A percentile compares a stretch with the other conserved stretches of the same genome.
Conservation (phyloP, 2,329 filamentous ascomycete genomes). For the Xylogone sp. region DNA sequence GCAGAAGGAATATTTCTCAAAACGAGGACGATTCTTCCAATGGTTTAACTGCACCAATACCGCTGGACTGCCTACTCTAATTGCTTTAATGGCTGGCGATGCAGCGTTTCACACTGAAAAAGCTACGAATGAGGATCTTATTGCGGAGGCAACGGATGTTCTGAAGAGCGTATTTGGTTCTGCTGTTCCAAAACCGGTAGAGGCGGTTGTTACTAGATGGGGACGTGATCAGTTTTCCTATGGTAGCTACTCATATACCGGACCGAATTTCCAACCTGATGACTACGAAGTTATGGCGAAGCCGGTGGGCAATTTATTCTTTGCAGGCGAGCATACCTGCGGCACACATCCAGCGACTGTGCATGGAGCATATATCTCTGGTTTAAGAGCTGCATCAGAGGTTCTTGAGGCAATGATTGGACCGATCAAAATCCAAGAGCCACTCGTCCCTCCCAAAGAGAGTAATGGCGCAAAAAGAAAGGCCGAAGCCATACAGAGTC, state of each 20-base stretch:
- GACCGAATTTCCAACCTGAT: slow-evolving; percentile 72
- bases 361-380: slow-evolving; percentile 92
- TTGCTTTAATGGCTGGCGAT: slow-evolving; percentile 94
- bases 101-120: slow-evolving; percentile 85
- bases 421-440: slow-evolving; percentile 71
- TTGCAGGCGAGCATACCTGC: slow-evolving; percentile 94
- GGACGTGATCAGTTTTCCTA: slow-evolving; percentile 85
- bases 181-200: slow-evolving; percentile 71
- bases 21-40: slow-evolving; percentile 89
- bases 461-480: slow-evolving; percentile 50
- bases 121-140: slow-evolving; percentile 68
- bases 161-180: slow-evolving; percentile 71
- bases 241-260: slow-evolving; percentile 94
- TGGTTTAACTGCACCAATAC: slow-evolving; percentile 96
- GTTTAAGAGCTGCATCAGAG: slow-evolving; percentile 83
- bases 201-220: slow-evolving; percentile 91
- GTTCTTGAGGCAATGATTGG: slow-evolving; percentile 78
- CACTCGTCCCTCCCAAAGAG: slow-evolving; percentile 68
- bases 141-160: slow-evolving; percentile 76
- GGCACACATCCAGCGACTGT: slow-evolving; percentile 95
- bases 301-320: slow-evolving; percentile 81
- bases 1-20: slow-evolving; percentile 73
- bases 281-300: slow-evolving; percentile 93
- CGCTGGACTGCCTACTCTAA: slow-evolving; percentile 79
- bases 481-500: slow-evolving; percentile 28